Evolutionary conservation across 345 rosid species (phyloP).

Genomic region (Eucalyptus sideroxylon): DNA sequence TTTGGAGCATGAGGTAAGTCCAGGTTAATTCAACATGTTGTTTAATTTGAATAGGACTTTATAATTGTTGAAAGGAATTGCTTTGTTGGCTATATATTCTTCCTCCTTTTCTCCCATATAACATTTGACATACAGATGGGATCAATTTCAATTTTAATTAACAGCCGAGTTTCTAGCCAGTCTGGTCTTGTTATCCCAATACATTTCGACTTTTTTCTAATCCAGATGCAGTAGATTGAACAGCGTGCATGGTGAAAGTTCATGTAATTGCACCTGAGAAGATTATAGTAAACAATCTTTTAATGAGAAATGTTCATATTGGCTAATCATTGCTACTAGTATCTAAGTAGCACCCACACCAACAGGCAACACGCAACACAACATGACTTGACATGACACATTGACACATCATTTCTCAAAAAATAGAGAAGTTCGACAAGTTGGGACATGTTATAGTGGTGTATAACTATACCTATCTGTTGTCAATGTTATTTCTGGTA

Average conservation of each 20-base stretch:
- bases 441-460: too few relatives aligned
- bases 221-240: neutral
- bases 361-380: too few relatives aligned
- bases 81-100: neutral
- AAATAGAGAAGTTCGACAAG: too few relatives aligned
- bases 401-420: too few relatives aligned
- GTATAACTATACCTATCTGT: neutral
- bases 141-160: neutral
- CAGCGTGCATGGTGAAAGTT: neutral
- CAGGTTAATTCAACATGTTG: neutral
- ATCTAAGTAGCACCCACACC: too few relatives aligned
- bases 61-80: neutral
- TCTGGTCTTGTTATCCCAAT: neutral
- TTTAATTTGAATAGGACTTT: neutral
- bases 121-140: neutral
- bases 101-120: neutral
- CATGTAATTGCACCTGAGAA: neutral
- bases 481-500: neutral
- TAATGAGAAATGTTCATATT: neutral
- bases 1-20: constrained; percentile 80
- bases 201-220: neutral
- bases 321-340: neutral
- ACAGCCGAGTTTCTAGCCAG: neutral
- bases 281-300: neutral
- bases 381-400: too few relatives aligned